phyloP scores from a whole-genome alignment of 2,329 filamentous ascomycete genomes.

The Hypoxylon sp. region DNA sequence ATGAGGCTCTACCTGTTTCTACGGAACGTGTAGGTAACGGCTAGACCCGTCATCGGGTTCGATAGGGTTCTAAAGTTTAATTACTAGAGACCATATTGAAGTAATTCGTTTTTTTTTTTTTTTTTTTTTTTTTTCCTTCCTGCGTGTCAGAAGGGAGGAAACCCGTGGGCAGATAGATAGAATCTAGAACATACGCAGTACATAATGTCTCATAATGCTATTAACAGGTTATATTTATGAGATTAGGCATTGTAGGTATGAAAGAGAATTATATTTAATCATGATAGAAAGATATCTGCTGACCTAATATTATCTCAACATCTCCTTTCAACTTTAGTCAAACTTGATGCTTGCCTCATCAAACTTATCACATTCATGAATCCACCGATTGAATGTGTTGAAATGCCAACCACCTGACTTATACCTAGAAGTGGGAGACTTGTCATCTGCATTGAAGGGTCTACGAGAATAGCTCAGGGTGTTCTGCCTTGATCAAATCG shows the following conservation, averaged over 20 bases:
- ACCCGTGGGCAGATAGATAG: too few species aligned
- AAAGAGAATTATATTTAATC: background rate
- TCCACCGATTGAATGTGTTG: background rate
- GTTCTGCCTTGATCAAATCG: conserved; percentile 63
- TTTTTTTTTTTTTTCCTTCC: too few species aligned
- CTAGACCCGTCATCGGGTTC: background rate
- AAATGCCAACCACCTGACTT: background rate
- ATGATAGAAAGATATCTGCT: background rate
- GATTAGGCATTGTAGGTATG: background rate
- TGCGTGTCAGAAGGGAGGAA: background rate
- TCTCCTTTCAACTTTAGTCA: background rate
- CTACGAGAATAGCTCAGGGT: conserved; percentile 54
- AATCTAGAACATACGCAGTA: background rate
- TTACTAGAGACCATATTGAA: background rate
- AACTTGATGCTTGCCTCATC: background rate
- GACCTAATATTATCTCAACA: background rate
- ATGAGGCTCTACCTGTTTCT: background rate
- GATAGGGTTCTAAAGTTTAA: background rate
- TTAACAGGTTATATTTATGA: background rate
- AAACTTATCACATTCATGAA: too few species aligned
- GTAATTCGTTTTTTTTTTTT: conserved; percentile 1
- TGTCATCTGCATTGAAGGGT: background rate
- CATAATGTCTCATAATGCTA: background rate
- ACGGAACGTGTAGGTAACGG: background rate
- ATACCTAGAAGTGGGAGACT: background rate